Conservation (phyloP, 768 basidiomycete genomes). For the Roridomyces roridus region DNA sequence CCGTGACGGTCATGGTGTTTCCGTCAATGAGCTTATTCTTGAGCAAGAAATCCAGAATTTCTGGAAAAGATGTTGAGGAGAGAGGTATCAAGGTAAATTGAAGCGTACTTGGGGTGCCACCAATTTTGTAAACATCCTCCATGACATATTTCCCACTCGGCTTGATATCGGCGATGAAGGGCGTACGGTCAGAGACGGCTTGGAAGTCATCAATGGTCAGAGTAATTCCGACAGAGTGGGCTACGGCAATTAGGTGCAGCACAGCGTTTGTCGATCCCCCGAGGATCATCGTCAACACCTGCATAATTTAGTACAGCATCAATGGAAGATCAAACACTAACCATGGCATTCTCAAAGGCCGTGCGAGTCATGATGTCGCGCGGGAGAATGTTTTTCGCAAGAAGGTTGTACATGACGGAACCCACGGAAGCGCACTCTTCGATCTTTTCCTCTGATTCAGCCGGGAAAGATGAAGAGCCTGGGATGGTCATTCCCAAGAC, state of each 20-base stretch:
- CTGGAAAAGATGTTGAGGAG: slow-evolving; percentile 44
- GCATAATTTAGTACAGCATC: slow-evolving; percentile 2
- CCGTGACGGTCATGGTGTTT: slow-evolving; percentile 89
- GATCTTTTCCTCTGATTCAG: slow-evolving; percentile 88
- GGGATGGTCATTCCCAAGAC: slow-evolving; percentile 96
- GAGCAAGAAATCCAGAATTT: slow-evolving; percentile 84
- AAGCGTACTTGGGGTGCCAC: slow-evolving; percentile 90
- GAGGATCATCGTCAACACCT: slow-evolving; percentile 96
- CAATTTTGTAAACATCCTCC: slow-evolving; percentile 96
- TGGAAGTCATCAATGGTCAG: slow-evolving; percentile 94
- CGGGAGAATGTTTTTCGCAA: slow-evolving; percentile 92
- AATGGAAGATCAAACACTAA: slow-evolving; percentile 37
- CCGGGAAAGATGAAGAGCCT: slow-evolving; percentile 97
- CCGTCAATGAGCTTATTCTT: slow-evolving; percentile 91
- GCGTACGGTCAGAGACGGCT: slow-evolving; percentile 86
- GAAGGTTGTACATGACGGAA: slow-evolving; percentile 80
- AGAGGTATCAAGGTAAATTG: slow-evolving; percentile 1
- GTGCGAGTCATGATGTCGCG: slow-evolving; percentile 96
- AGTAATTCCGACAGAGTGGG: slow-evolving; percentile 91
- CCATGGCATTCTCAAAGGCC: slow-evolving; percentile 99
- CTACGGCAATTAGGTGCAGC: slow-evolving; percentile 95
- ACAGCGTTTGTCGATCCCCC: slow-evolving; percentile 99
- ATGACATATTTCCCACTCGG: slow-evolving; percentile 99
- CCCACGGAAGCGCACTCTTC: slow-evolving; percentile 86
- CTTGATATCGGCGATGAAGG: slow-evolving; percentile 96